Base-by-base conservation (phyloP, 129 eudicot species). In the Glebionis coronaria region DNA sequence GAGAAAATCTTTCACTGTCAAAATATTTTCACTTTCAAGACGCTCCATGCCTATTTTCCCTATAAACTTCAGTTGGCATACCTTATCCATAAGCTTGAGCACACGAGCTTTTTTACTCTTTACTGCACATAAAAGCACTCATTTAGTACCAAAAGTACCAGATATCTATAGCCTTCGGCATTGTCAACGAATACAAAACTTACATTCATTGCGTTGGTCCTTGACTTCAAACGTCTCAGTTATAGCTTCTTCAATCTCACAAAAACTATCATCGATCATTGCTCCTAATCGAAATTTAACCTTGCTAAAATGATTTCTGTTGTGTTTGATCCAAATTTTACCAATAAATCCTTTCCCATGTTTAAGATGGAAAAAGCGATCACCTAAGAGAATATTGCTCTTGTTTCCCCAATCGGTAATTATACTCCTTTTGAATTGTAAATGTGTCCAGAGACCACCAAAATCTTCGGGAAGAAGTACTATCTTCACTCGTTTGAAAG, bases 401-500 rank as follows among this genome's bases (percentile, higher is more conserved):
- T 61, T 61, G 3, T 38, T 61, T 61, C 1, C n/a, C 45, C 20
- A 28, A 13, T 29, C 49, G 9, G 2, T 15, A 12, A 35, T 4
- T 13, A 61, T 61, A 38, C 47, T 9, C 14, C 9, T 31, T 16
- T 61, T 11, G 66, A 61, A 61, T 1, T 16, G 3, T 61, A 12
- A 35, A 61, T 3, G 49, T 38, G 66, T 61, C 66, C 49, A 61
- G 18, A 61, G 8, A 2, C 14, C 25, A 9, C 4, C n/a, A 38
- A 61, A 61, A 3, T 15, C 9, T 61, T 16, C 66, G 11, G 25
- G 60, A 45, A 71, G 35, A 59, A 75, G 80, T 25, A 68, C 63
- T 27, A 58, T 28, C 11, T 18, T 58, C 12, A 58, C 63, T 14
- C 11, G 14, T 28, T 58, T 12, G 16, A 4, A 58, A 1, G 63